phyloP scores from a whole-genome alignment of 1,139 yeast genomes.

The Keqinozyma sinolaborantium region DNA sequence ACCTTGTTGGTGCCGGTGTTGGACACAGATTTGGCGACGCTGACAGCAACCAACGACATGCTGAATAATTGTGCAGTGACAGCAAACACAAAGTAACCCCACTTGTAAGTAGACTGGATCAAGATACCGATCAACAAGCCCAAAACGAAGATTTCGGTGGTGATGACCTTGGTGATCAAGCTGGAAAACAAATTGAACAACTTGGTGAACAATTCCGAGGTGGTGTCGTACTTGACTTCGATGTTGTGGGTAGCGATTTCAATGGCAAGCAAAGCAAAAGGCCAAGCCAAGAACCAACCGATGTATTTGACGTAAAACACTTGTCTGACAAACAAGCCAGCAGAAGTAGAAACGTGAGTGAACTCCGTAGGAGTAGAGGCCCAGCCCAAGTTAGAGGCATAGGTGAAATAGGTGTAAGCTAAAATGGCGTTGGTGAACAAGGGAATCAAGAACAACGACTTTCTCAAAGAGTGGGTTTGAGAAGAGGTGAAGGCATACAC shows the following conservation, averaged over 20 bases:
- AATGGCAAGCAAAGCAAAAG: conserved; percentile 46
- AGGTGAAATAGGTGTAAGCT: conserved; percentile 54
- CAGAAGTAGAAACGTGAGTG: conserved; percentile 42
- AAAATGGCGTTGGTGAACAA: conserved; percentile 43
- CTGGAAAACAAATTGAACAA: conserved; percentile 21
- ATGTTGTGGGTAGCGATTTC: conserved; percentile 42
- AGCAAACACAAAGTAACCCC: conserved; percentile 58
- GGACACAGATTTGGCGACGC: conserved; percentile 12
- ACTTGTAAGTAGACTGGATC: conserved; percentile 56
- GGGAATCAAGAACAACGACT: conserved; percentile 44
- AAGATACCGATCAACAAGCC: conserved; percentile 53
- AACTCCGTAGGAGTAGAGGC: conserved; percentile 53
- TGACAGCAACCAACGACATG: conserved; percentile 22
- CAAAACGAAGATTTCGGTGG: conserved; percentile 49
- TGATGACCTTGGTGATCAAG: conserved; percentile 31
- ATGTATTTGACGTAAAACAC: conserved; percentile 62
- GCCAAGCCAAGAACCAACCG: conserved; percentile 67
- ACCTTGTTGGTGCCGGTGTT: conserved; percentile 12
- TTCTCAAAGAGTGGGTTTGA: conserved; percentile 28
- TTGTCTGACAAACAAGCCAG: conserved; percentile 48
- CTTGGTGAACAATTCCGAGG: conserved; percentile 19
- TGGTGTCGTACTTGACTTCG: conserved; percentile 13
- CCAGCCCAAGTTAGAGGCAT: conserved; percentile 69
- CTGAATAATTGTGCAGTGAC: conserved; percentile 35
- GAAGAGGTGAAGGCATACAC: conserved; percentile 37